Conservation (phyloP, 2,329 filamentous ascomycete species). For the Albifimbria verrucaria region DNA sequence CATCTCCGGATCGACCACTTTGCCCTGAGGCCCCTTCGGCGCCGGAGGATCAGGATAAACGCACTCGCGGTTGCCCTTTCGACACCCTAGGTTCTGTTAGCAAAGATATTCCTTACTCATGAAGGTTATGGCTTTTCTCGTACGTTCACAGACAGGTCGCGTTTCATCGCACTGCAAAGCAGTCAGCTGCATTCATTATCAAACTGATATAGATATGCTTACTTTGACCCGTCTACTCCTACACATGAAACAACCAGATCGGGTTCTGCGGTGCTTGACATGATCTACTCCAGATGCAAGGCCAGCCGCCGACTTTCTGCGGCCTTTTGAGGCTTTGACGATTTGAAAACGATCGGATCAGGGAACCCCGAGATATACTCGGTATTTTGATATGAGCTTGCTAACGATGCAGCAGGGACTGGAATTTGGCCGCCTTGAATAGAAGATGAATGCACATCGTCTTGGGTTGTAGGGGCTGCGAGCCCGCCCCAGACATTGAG, state of each 20-base stretch:
- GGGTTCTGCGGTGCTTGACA: constrained; percentile 88
- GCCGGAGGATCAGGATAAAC: constrained; percentile 73
- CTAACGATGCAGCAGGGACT: constrained; percentile 28
- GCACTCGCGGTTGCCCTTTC: constrained; percentile 88
- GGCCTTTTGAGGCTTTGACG: constrained; percentile 46
- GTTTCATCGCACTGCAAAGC: constrained; percentile 79
- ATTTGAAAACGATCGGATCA: constrained; percentile 46
- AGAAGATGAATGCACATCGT: constrained; percentile 36
- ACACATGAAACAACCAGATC: constrained; percentile 93
- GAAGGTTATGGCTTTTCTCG: constrained; percentile 20
- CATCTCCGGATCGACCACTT: constrained; percentile 34
- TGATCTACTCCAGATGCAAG: constrained; percentile 54
- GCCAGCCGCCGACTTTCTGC: constrained; percentile 43
- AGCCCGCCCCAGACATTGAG: constrained; percentile 45
- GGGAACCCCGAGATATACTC: constrained; percentile 49
- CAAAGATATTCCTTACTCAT: not conserved
- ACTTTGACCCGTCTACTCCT: constrained; percentile 82
- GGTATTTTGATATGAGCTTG: constrained; percentile 42
- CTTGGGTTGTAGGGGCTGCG: constrained; percentile 34
- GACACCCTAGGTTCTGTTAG: constrained; percentile 62
- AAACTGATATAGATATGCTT: constrained; percentile 17
- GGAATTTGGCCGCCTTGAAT: constrained; percentile 27
- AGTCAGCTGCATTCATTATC: no score
- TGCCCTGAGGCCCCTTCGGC: constrained; percentile 30
- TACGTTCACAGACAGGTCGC: constrained; percentile 80